Evolutionary conservation across 139 green algal species (phyloP), one percentile per base, ranked within the genome.

Genomic region (Zygnema cylindricum): DNA sequence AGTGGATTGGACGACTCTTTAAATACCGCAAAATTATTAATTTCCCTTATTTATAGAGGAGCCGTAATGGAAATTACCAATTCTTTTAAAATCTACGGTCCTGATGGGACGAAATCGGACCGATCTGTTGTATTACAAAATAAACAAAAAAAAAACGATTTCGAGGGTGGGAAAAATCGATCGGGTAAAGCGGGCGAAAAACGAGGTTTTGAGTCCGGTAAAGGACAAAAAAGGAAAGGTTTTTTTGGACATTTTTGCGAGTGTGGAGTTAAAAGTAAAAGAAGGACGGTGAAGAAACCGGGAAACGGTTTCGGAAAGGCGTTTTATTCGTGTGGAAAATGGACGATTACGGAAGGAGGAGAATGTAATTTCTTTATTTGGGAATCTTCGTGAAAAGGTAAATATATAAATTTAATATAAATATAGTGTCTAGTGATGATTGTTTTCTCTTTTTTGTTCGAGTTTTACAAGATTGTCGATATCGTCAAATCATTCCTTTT

Each of bases 1-100:
- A 93, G 90, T 57, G 93, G 93, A 16, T 32, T 95, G 38, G 93
- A 95, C 36, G 93, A 95, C 86, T 86, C 92, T 0, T 71, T 55
- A 41, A 95, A 95, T 88, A 95, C 93, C 0, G 93, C 93, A 0
- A 71, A 43, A 1, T 85, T 95, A 49, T 63, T 79, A 3, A 83
- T 69, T 21, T 35, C 82, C 25, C 90, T 95, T 30, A 90, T 95
- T 69, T n/a, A 69, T 7, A 63, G 89, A 39, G 93, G 93, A 21
- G 81, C 63, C 32, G 69, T 91, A 43, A 55, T 95, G n/a, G 2
- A 30, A 2, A 75, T 94, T 30, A 95, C 93, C 1, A 41, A 30
- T 21, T 69, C 39, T 39, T 90, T 90, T 35, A 85, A 89, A 81
- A 90, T 32, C 16, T 57, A 88, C 55, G 77, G 30, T 3, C 38